phyloP scores from a whole-genome alignment of 2,329 filamentous ascomycete species.

The Elsinoe australis region DNA sequence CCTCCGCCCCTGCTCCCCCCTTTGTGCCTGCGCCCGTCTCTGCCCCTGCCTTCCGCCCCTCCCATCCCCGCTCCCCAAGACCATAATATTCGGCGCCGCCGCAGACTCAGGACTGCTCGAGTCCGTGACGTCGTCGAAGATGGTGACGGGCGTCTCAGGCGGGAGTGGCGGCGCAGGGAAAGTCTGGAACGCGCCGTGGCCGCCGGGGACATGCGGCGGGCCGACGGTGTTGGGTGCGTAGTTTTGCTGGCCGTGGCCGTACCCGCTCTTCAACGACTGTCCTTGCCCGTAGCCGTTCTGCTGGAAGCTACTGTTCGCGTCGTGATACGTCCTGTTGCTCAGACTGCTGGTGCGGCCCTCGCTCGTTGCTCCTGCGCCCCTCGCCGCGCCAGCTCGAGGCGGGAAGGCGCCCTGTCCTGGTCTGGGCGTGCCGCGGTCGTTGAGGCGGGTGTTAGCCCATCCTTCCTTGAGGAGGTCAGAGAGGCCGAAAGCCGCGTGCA shows the following conservation, averaged over 20 bases:
- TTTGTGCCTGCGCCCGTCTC: too few species aligned
- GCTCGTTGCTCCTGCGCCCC: too few species aligned
- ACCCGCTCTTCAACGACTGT: too few species aligned
- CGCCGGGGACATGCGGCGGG: too few species aligned
- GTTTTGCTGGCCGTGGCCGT: too few species aligned
- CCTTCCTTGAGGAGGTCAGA: conserved; percentile 89
- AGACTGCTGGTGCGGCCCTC: conserved; percentile 41
- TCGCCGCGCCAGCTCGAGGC: conserved; percentile 18
- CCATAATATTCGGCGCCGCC: conserved; percentile 77
- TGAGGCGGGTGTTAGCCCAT: conserved; percentile 77
- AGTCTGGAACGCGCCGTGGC: not conserved
- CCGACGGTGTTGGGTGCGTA: too few species aligned
- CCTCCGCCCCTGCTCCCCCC: not conserved
- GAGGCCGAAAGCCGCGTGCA: conserved; percentile 90
- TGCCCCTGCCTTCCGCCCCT: not conserved
- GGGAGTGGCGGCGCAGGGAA: conserved; percentile 33
- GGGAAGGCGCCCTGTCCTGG: conserved; percentile 67
- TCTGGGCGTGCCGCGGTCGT: conserved; percentile 72
- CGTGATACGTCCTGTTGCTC: conserved; percentile 39
- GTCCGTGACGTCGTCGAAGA: conserved; percentile 76
- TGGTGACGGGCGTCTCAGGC: conserved; percentile 88
- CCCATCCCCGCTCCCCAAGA: conserved; percentile 57
- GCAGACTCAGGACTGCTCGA: conserved; percentile 64
- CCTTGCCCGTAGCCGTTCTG: too few species aligned
- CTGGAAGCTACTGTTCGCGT: too few species aligned